These are phyloP conservation scores for Botrytis galanthina DNA, from an alignment of 2,329 filamentous ascomycete genomes.

Conservation along the genomic window DNA sequence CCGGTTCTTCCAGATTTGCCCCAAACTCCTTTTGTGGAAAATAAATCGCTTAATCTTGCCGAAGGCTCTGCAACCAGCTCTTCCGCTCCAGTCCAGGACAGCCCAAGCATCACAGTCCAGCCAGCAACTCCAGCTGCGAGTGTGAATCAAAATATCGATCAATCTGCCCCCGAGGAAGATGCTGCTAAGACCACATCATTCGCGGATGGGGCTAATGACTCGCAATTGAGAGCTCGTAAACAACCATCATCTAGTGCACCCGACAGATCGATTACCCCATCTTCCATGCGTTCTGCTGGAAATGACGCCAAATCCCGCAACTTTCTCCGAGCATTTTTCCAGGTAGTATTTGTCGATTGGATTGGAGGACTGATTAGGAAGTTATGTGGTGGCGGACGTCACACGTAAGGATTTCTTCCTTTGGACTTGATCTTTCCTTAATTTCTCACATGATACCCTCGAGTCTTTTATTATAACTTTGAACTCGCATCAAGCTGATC, in stretches of 20 bases:
- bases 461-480: conserved; percentile 3
- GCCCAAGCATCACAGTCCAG: conserved; percentile 29
- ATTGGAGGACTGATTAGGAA: conserved; percentile 38
- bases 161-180: conserved; percentile 22
- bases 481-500: conserved; percentile 17
- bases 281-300: conserved; percentile 31
- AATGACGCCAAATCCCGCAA: conserved; percentile 32
- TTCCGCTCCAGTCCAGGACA: conserved; percentile 14
- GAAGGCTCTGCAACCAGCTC: conserved; percentile 10
- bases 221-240: conserved; percentile 31
- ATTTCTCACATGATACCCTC: conserved; percentile 16
- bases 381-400: conserved; percentile 34
- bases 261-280: conserved; percentile 35
- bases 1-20: conserved; percentile 10
- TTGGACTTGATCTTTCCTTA: conserved; percentile 13
- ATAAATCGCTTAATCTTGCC: conserved; percentile 23
- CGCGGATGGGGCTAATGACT: conserved; percentile 26
- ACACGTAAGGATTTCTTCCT: conserved; percentile 32
- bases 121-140: conserved; percentile 30
- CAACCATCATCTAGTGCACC: conserved; percentile 22
- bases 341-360: conserved; percentile 40
- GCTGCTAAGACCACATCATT: conserved; percentile 29
- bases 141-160: neutral
- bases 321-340: conserved; percentile 38
- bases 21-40: conserved; percentile 25